A percentile compares a stretch with the other conserved stretches of the same genome.
These are phyloP conservation scores for Isatis tinctoria DNA, from an alignment of 345 rosid species.

Conservation along the genomic window DNA sequence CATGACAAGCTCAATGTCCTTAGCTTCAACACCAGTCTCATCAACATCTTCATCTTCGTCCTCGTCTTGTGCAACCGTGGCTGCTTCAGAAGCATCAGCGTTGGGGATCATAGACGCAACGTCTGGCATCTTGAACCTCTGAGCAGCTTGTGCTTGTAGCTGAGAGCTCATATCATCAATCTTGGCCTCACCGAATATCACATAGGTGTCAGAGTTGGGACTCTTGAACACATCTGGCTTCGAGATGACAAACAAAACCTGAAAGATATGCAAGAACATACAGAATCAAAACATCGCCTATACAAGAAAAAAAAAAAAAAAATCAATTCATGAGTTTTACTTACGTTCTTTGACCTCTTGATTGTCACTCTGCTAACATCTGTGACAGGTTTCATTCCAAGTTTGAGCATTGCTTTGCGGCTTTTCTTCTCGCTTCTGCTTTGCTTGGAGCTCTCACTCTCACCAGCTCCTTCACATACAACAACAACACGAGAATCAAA, in stretches of 20 bases:
- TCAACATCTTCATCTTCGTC: constrained; percentile 84
- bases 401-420: constrained; percentile 79
- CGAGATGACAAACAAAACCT: constrained; percentile 79
- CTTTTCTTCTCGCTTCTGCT: constrained; percentile 91
- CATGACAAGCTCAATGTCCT: constrained; percentile 83
- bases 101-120: constrained; percentile 65
- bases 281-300: not conserved
- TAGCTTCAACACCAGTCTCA: constrained; percentile 70
- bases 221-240: constrained; percentile 92
- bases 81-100: constrained; percentile 44
- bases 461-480: constrained; percentile 42
- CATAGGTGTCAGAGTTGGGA: constrained; percentile 77
- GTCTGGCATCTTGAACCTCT: constrained; percentile 87
- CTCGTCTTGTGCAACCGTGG: constrained; percentile 43
- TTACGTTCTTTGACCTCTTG: constrained; percentile 79
- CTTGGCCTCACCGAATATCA: constrained; percentile 86
- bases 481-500: not conserved
- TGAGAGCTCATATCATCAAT: constrained; percentile 65
- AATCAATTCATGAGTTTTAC: not conserved
- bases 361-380: constrained; percentile 87
- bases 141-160: constrained; percentile 89
- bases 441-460: constrained; percentile 69
- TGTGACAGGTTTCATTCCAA: constrained; percentile 77
- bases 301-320: not conserved
- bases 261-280: constrained; percentile 13